These are phyloP conservation scores for Pestalotiopsis sp. DNA, from an alignment of 2,329 filamentous ascomycete genomes.

Conservation along the genomic window DNA sequence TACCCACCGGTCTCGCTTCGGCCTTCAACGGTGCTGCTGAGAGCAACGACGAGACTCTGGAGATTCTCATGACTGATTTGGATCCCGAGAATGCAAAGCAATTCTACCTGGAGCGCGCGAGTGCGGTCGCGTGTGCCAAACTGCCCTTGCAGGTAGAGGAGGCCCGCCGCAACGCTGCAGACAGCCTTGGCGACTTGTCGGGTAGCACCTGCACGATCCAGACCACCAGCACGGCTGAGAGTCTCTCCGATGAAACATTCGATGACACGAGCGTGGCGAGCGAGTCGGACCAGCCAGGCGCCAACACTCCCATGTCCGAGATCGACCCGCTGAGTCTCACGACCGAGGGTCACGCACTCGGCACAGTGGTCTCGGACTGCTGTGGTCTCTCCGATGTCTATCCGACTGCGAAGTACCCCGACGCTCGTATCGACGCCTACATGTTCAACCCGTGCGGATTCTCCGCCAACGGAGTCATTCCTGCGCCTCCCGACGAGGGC, in stretches of 20 bases:
- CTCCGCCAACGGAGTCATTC: conserved; percentile 94
- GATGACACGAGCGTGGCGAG: conserved; percentile 80
- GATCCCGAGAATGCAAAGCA: conserved; percentile 70
- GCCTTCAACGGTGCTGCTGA: conserved; percentile 41
- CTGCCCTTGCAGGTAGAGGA: conserved; percentile 69
- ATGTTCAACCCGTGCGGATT: conserved; percentile 96
- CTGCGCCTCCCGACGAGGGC: conserved; percentile 62
- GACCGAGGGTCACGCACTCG: conserved; percentile 91
- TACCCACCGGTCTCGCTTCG: conserved; percentile 48
- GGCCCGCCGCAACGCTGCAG: conserved; percentile 60
- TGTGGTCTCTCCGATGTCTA: conserved; percentile 92
- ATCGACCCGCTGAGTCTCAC: conserved; percentile 73
- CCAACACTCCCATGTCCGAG: conserved; percentile 59
- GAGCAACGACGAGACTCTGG: conserved; percentile 73
- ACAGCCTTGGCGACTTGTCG: conserved; percentile 61
- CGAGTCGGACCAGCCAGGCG: conserved; percentile 53
- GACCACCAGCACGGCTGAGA: conserved; percentile 41
- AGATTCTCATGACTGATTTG: conserved; percentile 73
- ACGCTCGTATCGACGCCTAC: conserved; percentile 92
- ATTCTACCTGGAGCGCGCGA: conserved; percentile 73
- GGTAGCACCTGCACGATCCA: conserved; percentile 41
- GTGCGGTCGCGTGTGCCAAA: conserved; percentile 83
- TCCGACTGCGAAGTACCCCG: conserved; percentile 82
- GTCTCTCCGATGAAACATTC: conserved; percentile 57
- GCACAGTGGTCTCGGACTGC: conserved; percentile 85